Conservation (phyloP, 345 rosid genomes). For the Murraya koenigii region DNA sequence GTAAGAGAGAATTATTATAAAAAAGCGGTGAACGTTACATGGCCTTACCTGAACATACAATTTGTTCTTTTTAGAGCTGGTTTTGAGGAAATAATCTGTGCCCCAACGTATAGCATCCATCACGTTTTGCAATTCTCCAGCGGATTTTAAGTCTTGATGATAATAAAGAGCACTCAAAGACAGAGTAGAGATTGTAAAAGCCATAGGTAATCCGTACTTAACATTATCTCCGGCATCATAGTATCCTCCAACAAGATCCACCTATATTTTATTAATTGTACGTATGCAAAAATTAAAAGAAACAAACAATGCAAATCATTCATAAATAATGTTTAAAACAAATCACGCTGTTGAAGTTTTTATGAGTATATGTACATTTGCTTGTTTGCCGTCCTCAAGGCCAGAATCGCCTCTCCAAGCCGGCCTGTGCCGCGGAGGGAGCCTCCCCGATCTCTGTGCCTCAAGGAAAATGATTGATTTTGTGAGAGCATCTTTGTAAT, state of each 20-base stretch:
- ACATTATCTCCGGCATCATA: constrained; percentile 95
- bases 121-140: constrained; percentile 51
- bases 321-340: not conserved
- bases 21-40: too few relatives aligned
- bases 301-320: not conserved
- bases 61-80: constrained; percentile 35
- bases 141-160: constrained; percentile 40
- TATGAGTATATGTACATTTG: constrained; percentile 20
- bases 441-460: constrained; percentile 90
- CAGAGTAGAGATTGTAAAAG: constrained; percentile 78
- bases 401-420: constrained; percentile 94
- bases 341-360: not conserved
- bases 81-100: constrained; percentile 84
- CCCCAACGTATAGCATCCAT: constrained; percentile 77
- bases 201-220: constrained; percentile 88
- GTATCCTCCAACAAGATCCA: constrained; percentile 80
- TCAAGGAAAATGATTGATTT: constrained; percentile 81
- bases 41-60: constrained; percentile 68
- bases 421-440: constrained; percentile 57
- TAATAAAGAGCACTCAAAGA: constrained; percentile 70
- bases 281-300: not conserved
- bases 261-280: constrained; percentile 29
- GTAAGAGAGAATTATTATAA: too few relatives aligned
- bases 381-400: constrained; percentile 74
- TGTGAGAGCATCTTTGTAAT: constrained; percentile 69